Conservation (phyloP, 352 stramenopile species). For the Phytopythium ostracodes region DNA sequence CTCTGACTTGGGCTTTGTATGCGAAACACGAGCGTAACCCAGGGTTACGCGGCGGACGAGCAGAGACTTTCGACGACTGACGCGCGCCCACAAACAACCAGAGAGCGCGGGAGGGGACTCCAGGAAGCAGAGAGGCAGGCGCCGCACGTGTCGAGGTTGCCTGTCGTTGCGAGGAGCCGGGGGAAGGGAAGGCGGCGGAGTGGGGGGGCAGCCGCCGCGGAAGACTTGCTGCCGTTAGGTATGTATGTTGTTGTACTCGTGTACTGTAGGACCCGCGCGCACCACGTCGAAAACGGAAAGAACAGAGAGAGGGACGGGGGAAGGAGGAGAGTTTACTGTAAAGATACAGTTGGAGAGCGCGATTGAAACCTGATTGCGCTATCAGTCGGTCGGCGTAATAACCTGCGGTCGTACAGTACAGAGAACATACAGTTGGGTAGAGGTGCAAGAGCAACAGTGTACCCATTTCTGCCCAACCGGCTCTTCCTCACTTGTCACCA, state of each 20-base stretch:
- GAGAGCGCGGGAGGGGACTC: too few relatives aligned
- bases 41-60: not conserved
- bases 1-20: not conserved
- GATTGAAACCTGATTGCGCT: not conserved
- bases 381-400: too few relatives aligned
- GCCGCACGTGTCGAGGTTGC: not conserved
- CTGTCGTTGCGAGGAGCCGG: not conserved
- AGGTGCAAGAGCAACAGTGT: not conserved
- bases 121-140: not conserved
- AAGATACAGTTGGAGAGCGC: not conserved
- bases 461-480: not conserved
- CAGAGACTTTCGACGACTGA: not conserved
- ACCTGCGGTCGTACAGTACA: too few relatives aligned
- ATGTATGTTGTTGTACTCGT: too few relatives aligned
- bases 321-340: not conserved
- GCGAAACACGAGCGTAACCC: not conserved
- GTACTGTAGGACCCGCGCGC: too few relatives aligned
- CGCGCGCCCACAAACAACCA: not conserved
- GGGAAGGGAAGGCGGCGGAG: not conserved
- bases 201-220: not conserved
- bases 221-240: too few relatives aligned
- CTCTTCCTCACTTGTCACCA: not conserved
- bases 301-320: not conserved
- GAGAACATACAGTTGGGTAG: too few relatives aligned
- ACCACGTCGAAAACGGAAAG: conserved; percentile 4